Evolutionary conservation across 495 filamentous ascomycete genomes (phyloP), one percentile per base, ranked within the genome.

Genomic region (Penicillium soppii): DNA sequence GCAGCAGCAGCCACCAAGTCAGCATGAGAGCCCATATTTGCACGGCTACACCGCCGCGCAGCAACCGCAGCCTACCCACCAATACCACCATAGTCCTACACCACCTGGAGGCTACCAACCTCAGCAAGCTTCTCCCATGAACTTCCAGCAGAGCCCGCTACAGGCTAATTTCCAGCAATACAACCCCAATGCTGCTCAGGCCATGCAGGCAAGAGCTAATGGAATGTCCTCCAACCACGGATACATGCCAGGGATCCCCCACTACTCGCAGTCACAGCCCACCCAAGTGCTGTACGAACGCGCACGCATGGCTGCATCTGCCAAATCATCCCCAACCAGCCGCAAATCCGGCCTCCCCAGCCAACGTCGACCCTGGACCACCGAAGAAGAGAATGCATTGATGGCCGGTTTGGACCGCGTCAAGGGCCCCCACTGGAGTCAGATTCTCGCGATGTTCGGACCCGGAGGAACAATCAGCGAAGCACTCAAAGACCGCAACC

Each of bases 361-460:
- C n/a, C 89, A 91, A 49, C 83, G 92, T 36, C 81, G 91, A 20
- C 91, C 91, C 7, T 97, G 92, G 92, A 88, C 88, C 1, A 83
- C 83, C 0, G 90, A 94, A 47, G 92, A 97, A 68, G 92, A 97
- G 62, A 89, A 89, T 61, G 91, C 92, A 0, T 75, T 97, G 41
- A 94, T 97, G 89, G 84, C 87, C 27, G 92, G 92, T 9, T 80
- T 97, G 8, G 92, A 95, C 63, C 84, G 85, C 46, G 92, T 97
- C 22, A 91, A 91, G 63, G 92, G 92, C 0, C 92, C 92, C 41
- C 92, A 97, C 57, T 97, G 92, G 92, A 91, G 87, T 54, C 91
- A 96, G 63, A 97, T 97, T 29, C 76, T 97, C 3, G 85, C 85
- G 10, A 83, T 97, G 61, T 96, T 92, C 59, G 92, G 92, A 1